phyloP scores from a whole-genome alignment of 352 stramenopile species.

The Phytophthora colocasiae region DNA sequence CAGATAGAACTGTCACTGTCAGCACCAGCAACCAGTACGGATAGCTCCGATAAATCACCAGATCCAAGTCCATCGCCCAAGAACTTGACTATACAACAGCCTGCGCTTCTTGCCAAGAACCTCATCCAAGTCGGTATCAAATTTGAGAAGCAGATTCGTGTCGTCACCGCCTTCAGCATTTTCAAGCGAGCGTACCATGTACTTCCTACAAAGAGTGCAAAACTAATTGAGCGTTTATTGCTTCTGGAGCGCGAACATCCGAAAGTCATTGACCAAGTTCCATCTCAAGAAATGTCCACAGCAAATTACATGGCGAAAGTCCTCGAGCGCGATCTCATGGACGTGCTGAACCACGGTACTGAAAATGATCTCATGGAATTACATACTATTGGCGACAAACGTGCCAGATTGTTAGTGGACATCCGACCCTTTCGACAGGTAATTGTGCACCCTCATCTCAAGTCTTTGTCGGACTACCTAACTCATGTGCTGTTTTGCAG shows the following conservation, averaged over 20 bases:
- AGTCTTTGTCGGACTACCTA: no score
- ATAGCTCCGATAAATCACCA: no score
- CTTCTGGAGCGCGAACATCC: conserved; percentile 41
- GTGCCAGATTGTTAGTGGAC: conserved; percentile 51
- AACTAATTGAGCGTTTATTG: conserved; percentile 51
- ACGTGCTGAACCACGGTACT: conserved; percentile 53
- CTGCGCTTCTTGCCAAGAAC: conserved; percentile 59
- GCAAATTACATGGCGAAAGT: conserved; percentile 46
- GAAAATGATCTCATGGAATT: conserved; percentile 51
- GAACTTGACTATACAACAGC: conserved; percentile 5
- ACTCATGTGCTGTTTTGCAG: conserved; percentile 8
- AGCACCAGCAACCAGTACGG: background rate
- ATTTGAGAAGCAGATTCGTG: conserved; percentile 53
- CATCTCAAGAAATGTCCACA: conserved; percentile 53
- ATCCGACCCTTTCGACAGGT: conserved; percentile 54
- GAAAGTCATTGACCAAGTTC: conserved; percentile 20
- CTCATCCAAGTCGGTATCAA: conserved; percentile 62
- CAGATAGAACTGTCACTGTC: background rate
- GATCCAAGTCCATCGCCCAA: no score
- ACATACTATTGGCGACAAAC: conserved; percentile 61
- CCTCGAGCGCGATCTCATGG: conserved; percentile 59
- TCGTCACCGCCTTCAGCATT: conserved; percentile 47
- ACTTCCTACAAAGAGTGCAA: conserved; percentile 54
- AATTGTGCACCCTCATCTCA: background rate
- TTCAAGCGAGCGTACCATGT: conserved; percentile 64